Evolutionary conservation across 228 moss, liverwort and hornwort species (phyloP), one percentile per base, ranked within the genome.

Genomic region (Sphagnum fallax): DNA sequence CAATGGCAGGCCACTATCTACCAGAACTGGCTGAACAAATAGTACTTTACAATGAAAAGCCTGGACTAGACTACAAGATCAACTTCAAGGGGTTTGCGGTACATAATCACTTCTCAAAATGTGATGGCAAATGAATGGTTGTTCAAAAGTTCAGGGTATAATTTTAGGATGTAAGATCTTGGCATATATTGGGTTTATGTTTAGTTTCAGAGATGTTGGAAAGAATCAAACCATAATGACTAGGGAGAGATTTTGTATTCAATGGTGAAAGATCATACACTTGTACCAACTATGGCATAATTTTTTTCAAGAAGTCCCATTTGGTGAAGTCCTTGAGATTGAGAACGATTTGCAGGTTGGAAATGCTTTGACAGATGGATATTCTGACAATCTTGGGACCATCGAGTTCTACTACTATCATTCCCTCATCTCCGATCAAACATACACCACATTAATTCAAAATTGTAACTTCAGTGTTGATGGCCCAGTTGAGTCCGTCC

Each of bases 31-130:
- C 84, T 32, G 67, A 81, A 52, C 79, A 89, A 66, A 87, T 91
- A 4, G 76, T 87, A 15, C 50, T 61, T 32, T 79, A 87, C 66
- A 91, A 89, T 68, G 81, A 81, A 55, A 64, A 63, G 11, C 65
- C 72, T 10, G 64, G 72, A 11, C 73, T 48, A 47, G 73, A 70
- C 63, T 79, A 61, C 12, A 66, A 69, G 47, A 69, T 91, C 79
- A 91, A 91, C 68, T 79, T 91, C 80, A 84, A 75, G 58, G 91
- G 91, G 32, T 91, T 77, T 75, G 84, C 81, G 74, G 91, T 91
- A 72, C 4, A 67, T 51, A 67, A 10, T 16, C 66, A 58, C 14
- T 60, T 50, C 58, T 75, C 16, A 47, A 47, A n/a, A 0, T 5
- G 48, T 1, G 53, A 51, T 12, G 50, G 50, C 10, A 7, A 64